Percentiles rank a stretch among this genome's conserved stretches.
phyloP scores from a whole-genome alignment of 2,329 filamentous ascomycete genomes.

The Aspergillus aculeatinus region DNA sequence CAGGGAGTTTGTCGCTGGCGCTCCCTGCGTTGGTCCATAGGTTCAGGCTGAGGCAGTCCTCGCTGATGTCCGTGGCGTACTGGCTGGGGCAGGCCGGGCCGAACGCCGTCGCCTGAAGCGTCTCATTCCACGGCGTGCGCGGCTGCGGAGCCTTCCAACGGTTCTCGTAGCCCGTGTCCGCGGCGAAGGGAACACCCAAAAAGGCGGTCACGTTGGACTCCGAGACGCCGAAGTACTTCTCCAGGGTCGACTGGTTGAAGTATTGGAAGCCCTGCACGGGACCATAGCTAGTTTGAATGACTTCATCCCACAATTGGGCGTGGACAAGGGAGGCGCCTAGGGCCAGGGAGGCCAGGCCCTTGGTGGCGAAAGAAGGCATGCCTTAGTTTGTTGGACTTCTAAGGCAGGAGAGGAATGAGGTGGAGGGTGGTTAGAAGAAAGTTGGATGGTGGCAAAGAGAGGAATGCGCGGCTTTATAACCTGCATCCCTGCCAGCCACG shows the following conservation, averaged over 20 bases:
- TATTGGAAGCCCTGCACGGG: too few species aligned
- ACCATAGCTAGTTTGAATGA: too few species aligned
- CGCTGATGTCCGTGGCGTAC: slow-evolving; percentile 11
- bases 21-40: slow-evolving; percentile 29
- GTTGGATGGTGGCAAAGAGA: too few species aligned
- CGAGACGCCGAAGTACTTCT: slow-evolving; percentile 20
- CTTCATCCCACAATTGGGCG: too few species aligned
- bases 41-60: slow-evolving; percentile 36
- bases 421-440: too few species aligned
- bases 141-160: slow-evolving; percentile 29
- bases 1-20: slow-evolving; percentile 24
- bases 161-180: slow-evolving; percentile 29
- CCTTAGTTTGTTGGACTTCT: too few species aligned
- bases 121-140: slow-evolving; percentile 23
- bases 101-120: slow-evolving; percentile 21
- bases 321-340: too few species aligned
- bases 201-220: slow-evolving; percentile 26
- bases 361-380: too few species aligned
- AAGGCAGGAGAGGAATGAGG: too few species aligned
- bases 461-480: too few species aligned
- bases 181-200: slow-evolving; percentile 26
- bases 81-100: slow-evolving; percentile 25
- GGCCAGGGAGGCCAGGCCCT: too few species aligned
- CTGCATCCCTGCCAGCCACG: too few species aligned
- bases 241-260: slow-evolving; percentile 20